phyloP scores from a whole-genome alignment of 495 filamentous ascomycete genomes.

The Penicillium taxi region DNA sequence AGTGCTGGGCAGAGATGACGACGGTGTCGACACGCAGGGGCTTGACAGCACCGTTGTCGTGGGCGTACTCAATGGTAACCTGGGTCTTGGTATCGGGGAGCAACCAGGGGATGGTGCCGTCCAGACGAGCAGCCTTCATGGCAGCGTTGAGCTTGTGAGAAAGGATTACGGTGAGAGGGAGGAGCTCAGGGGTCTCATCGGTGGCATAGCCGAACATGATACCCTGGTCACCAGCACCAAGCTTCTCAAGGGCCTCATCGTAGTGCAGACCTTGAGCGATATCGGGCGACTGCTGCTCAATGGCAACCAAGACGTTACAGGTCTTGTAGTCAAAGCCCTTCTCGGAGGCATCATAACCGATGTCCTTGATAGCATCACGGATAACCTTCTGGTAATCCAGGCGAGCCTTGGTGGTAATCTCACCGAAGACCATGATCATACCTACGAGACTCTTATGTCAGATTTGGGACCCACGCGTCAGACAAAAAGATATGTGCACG shows the following conservation, averaged over 20 bases:
- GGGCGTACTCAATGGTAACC: constrained; percentile 96
- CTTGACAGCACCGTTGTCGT: constrained; percentile 89
- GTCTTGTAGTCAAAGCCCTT: constrained; percentile 99
- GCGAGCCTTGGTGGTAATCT: constrained; percentile 92
- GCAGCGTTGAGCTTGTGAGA: constrained; percentile 92
- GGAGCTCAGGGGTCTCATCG: constrained; percentile 95
- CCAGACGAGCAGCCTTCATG: constrained; percentile 78
- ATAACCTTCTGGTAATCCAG: constrained; percentile 98
- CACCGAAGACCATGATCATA: constrained; percentile 99
- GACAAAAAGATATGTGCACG: constrained; percentile 8
- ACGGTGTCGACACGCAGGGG: constrained; percentile 91
- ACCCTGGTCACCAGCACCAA: constrained; percentile 98
- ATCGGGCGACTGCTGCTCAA: constrained; percentile 98
- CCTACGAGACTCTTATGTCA: constrained; percentile 31
- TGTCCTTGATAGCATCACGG: constrained; percentile 92
- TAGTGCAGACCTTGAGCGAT: constrained; percentile 98
- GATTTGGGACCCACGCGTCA: constrained; percentile 5
- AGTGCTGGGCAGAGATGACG: constrained; percentile 94
- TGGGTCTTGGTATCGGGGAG: constrained; percentile 99
- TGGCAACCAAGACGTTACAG: constrained; percentile 95
- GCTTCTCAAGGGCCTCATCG: constrained; percentile 91
- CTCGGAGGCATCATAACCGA: constrained; percentile 90
- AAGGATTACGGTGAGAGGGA: constrained; percentile 86
- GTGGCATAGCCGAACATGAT: constrained; percentile 99
- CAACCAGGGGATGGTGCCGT: constrained; percentile 87